Base-by-base conservation (phyloP, 768 basidiomycete genomes). In the Russula olivacea region DNA sequence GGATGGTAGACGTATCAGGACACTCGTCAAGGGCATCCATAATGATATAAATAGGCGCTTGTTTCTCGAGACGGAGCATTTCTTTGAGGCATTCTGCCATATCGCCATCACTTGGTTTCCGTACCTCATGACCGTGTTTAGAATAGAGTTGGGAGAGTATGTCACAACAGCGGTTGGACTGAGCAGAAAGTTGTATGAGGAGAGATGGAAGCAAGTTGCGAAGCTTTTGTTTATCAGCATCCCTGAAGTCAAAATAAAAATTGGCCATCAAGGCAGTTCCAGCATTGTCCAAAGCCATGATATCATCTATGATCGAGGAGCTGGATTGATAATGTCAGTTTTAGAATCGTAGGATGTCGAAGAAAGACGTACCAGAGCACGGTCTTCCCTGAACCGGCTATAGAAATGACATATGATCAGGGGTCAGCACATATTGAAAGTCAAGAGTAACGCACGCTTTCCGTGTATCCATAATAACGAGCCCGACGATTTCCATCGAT, bases 1-100 rank as follows among this genome's bases (percentile, higher is more conserved):
- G 55, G 5, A 54, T 47, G 12, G 25, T 32, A 17, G 61, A 55
- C 0, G 38, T 25, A 2, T 21, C 38, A 1, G 61, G 55, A 17
- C 54, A 56, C 36, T 61, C 61, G 19, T 61, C 61, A 9, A 61
- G 61, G 10, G 55, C 61, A n/a, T 61, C 61, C 10, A 61, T 23
- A 14, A 61, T 61, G n/a, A 61, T 41, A 32, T 56, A 56, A 19
- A 34, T 41, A 12, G 61, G 55, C 4, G 9, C n/a, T 8, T 47
- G 45, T 1, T 7, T 11, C 9, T 36, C 14, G 47, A 17, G 17
- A 4, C 12, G 41, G 28, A 61, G 61, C 55, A 61, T 61, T 12
- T 61, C 21, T 47, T 21, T 56, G 8, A 61, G 55, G 10, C 55
- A 61, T 28, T 48, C 38, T 15, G 38, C 30, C 32, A 61, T 45